Evolutionary conservation across 148 eudicot species (phyloP).

Genomic region (Nepenthes gracilis): DNA sequence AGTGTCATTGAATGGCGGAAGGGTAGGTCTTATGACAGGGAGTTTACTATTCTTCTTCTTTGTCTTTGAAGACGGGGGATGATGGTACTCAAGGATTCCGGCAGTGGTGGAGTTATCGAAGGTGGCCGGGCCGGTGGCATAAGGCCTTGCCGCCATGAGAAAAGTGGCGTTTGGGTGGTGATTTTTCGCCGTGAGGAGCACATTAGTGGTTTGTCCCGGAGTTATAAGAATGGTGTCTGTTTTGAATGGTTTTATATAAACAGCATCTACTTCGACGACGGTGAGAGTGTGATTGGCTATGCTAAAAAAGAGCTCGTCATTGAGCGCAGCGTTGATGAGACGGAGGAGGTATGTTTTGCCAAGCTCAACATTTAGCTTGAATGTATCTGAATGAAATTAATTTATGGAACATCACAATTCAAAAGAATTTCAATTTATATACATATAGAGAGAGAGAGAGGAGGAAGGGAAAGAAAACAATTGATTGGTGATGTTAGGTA

Average conservation of each 20-base stretch:
- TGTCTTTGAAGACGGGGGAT: slow-evolving; percentile 18
- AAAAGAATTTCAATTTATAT: too few relatives aligned
- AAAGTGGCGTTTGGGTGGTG: slow-evolving; percentile 20
- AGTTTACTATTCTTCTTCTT: slow-evolving; percentile 6
- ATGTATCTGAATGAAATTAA: slow-evolving; percentile 20
- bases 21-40: slow-evolving; percentile 22
- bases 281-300: slow-evolving; percentile 44
- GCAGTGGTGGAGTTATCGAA: slow-evolving; percentile 46
- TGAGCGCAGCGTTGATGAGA: slow-evolving; percentile 45
- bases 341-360: slow-evolving; percentile 38
- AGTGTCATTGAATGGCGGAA: slow-evolving; percentile 28
- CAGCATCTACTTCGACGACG: slow-evolving; percentile 36
- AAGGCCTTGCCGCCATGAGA: slow-evolving; percentile 37
- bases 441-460: too few relatives aligned
- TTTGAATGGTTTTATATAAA: slow-evolving; percentile 38
- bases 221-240: slow-evolving; percentile 29
- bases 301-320: slow-evolving; percentile 42
- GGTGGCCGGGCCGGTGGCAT: slow-evolving; percentile 29
- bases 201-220: slow-evolving; percentile 46
- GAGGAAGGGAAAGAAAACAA: too few relatives aligned
- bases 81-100: slow-evolving; percentile 2
- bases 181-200: slow-evolving; percentile 30
- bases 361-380: slow-evolving; percentile 30
- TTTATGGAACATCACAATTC: too few relatives aligned
- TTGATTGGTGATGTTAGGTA: too few relatives aligned